Conservation (phyloP, 2,329 filamentous ascomycete genomes). For the Tolypocladium sp. region DNA sequence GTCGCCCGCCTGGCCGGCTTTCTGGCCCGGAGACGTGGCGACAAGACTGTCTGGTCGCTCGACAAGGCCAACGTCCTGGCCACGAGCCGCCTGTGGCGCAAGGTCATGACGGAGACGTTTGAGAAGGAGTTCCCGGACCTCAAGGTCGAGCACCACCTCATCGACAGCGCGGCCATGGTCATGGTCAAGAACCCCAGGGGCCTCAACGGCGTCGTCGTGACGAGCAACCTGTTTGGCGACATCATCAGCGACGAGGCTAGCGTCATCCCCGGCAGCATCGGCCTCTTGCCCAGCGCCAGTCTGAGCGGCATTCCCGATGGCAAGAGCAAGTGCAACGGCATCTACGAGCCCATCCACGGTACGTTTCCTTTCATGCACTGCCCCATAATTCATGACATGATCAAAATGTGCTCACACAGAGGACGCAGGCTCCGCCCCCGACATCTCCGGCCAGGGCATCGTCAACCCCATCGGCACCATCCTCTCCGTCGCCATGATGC, state of each 20-base stretch:
- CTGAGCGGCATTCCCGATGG: conserved; percentile 80
- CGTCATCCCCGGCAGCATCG: conserved; percentile 86
- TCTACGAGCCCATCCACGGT: conserved; percentile 98
- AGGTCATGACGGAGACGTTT: conserved; percentile 77
- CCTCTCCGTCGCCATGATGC: conserved; percentile 89
- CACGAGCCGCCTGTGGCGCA: conserved; percentile 82
- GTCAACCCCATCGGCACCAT: conserved; percentile 83
- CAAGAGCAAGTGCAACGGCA: conserved; percentile 77
- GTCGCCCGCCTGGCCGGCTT: conserved; percentile 74
- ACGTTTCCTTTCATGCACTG: conserved; percentile 14
- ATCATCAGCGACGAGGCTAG: conserved; percentile 94
- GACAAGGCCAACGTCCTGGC: conserved; percentile 98
- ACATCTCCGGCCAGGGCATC: conserved; percentile 85
- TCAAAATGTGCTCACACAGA: conserved; percentile 2
- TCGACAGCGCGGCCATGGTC: conserved; percentile 94
- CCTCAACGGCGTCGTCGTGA: conserved; percentile 85
- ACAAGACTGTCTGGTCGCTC: conserved; percentile 67
- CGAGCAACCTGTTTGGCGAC: conserved; percentile 90
- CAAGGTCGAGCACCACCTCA: conserved; percentile 78
- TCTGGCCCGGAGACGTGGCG: conserved; percentile 65
- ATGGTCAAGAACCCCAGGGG: conserved; percentile 89
- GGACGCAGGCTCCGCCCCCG: conserved; percentile 69
- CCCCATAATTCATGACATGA: not conserved
- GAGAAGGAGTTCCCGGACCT: conserved; percentile 81
- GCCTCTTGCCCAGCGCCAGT: conserved; percentile 79